A percentile compares a stretch with the other conserved stretches of the same genome.
Conservation (phyloP, 1,284 basidiomycete genomes). For the Marasmius oreades region DNA sequence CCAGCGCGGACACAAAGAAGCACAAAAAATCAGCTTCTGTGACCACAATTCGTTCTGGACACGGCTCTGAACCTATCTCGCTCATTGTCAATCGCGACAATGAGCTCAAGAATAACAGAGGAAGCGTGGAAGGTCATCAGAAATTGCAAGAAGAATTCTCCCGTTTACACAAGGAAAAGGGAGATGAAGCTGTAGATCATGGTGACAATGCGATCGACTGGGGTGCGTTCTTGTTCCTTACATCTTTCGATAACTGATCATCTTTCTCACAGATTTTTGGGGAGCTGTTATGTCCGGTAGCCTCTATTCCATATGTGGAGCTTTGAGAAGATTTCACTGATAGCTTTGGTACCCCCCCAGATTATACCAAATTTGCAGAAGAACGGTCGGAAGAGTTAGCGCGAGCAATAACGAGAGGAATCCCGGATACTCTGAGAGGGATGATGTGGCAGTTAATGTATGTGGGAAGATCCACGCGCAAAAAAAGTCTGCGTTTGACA, state of each 20-base stretch:
- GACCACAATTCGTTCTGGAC: constrained; percentile 51
- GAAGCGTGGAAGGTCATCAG: constrained; percentile 60
- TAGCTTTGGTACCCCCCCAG: constrained; percentile 32
- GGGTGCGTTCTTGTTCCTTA: constrained; percentile 47
- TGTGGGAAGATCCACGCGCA: constrained; percentile 10
- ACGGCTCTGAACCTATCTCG: constrained; percentile 32
- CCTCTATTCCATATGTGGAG: not conserved
- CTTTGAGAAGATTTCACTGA: constrained; percentile 1
- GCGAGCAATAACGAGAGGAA: constrained; percentile 88
- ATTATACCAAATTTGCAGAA: constrained; percentile 84
- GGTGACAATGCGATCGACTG: constrained; percentile 57
- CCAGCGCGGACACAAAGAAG: constrained; percentile 19
- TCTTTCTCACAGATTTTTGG: constrained; percentile 79
- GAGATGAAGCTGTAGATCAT: constrained; percentile 32
- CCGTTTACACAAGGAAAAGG: constrained; percentile 52
- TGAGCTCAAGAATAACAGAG: constrained; percentile 32
- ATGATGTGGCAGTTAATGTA: constrained; percentile 99
- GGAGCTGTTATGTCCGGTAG: constrained; percentile 87
- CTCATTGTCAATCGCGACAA: constrained; percentile 44
- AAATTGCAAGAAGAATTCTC: constrained; percentile 70
- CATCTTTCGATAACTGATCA: constrained; percentile 7
- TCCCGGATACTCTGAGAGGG: constrained; percentile 82
- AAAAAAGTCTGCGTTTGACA: constrained; percentile 9
- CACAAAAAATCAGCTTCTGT: constrained; percentile 67
- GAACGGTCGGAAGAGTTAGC: constrained; percentile 78